A percentile compares a stretch with the other conserved stretches of the same genome.
Evolutionary conservation across 2,329 filamentous ascomycete genomes (phyloP).

Genomic region (Neonectria hederae): DNA sequence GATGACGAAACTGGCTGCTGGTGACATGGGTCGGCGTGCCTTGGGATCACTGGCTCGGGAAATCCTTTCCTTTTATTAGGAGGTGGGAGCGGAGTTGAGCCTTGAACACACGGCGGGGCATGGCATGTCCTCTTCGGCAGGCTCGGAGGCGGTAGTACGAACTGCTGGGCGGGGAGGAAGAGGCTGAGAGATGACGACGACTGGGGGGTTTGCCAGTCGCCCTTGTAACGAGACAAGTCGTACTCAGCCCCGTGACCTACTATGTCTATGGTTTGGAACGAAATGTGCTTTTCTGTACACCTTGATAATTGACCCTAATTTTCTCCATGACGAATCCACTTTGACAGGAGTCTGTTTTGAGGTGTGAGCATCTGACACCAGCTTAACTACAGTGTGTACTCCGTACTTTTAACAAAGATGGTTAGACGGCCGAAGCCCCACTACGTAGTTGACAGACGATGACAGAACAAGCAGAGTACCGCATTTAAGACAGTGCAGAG

Average conservation of each 20-base stretch:
- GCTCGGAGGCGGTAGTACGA: slow-evolving; percentile 9
- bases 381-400: not conserved
- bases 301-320: not conserved
- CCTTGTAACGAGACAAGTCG: not conserved
- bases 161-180: not conserved
- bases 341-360: not conserved
- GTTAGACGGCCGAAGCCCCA: not conserved
- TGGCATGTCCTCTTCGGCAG: slow-evolving; percentile 3
- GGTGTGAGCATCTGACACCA: not conserved
- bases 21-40: slow-evolving; percentile 10
- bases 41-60: slow-evolving; percentile 1
- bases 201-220: not conserved
- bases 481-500: not conserved
- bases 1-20: not conserved
- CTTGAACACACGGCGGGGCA: slow-evolving; percentile 4
- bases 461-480: not conserved
- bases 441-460: not conserved
- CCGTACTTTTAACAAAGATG: too few relatives aligned
- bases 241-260: too few relatives aligned
- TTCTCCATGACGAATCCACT: not conserved
- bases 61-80: not conserved
- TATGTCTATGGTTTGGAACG: not conserved
- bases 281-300: not conserved
- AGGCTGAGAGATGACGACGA: slow-evolving; percentile 16
- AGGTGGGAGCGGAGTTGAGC: not conserved